phyloP scores from a whole-genome alignment of 202 grass and related monocot genomes.

The Zoysia matrella region DNA sequence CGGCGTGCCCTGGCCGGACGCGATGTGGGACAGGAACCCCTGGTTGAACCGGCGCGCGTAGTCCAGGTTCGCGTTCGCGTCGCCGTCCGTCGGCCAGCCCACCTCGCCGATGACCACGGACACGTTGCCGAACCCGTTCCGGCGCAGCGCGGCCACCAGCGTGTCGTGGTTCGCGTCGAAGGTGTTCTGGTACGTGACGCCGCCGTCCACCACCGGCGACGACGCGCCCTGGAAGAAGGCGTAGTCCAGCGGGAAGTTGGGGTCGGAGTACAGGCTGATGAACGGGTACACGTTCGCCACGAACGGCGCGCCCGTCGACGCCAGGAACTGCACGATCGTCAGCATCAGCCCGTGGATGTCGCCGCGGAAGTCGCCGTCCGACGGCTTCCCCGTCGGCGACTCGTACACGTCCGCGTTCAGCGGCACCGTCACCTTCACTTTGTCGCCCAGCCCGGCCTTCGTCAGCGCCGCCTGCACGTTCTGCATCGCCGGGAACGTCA shows the following conservation, averaged over 20 bases:
- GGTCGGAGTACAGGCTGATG: conserved; percentile 81
- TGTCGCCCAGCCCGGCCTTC: conserved; percentile 63
- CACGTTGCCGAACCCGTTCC: conserved; percentile 77
- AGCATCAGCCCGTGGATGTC: conserved; percentile 89
- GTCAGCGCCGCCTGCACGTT: conserved; percentile 82
- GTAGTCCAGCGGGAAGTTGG: conserved; percentile 95
- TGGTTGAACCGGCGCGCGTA: conserved; percentile 80
- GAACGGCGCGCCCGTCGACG: conserved; percentile 68
- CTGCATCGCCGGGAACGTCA: conserved; percentile 89
- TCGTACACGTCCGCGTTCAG: conserved; percentile 89
- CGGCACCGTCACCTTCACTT: conserved; percentile 81
- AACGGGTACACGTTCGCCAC: conserved; percentile 96
- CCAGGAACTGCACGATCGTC: conserved; percentile 73
- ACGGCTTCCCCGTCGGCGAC: conserved; percentile 69
- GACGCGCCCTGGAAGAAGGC: conserved; percentile 82
- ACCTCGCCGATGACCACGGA: conserved; percentile 84
- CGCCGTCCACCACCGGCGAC: conserved; percentile 66
- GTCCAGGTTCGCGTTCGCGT: conserved; percentile 65
- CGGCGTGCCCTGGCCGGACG: conserved; percentile 69
- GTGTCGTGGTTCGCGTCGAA: conserved; percentile 98
- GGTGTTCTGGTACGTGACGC: conserved; percentile 74
- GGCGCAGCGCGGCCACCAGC: conserved; percentile 68
- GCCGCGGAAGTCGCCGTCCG: conserved; percentile 84
- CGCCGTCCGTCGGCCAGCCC: conserved; percentile 90
- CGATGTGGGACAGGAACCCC: conserved; percentile 65